A percentile compares a stretch with the other conserved stretches of the same genome.
phyloP scores from a whole-genome alignment of 2,329 filamentous ascomycete genomes.

The Elsinoe perseae region DNA sequence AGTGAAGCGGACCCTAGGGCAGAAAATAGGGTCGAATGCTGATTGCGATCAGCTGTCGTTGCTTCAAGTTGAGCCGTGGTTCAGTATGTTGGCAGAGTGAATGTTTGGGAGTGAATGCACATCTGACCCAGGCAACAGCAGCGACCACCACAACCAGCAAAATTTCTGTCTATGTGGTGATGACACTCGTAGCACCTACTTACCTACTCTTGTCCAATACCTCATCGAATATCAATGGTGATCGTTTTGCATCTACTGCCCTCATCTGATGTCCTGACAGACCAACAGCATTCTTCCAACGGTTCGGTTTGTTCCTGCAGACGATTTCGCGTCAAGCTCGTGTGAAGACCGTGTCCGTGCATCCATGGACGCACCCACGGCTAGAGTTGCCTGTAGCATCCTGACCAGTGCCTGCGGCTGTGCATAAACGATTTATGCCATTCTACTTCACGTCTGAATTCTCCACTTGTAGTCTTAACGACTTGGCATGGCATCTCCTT shows the following conservation, averaged over 20 bases:
- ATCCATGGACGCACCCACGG: no score
- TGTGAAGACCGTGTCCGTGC: no score
- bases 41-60: not conserved
- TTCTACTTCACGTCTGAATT: no score
- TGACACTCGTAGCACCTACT: not conserved
- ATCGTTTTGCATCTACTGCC: not conserved
- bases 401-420: no score
- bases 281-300: not conserved
- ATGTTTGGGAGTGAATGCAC: constrained; percentile 11
- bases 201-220: not conserved
- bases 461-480: no score
- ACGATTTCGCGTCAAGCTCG: not conserved
- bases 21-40: not conserved
- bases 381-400: no score
- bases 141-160: not conserved
- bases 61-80: constrained; percentile 16
- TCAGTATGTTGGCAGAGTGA: constrained; percentile 4
- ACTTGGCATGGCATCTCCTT: no score
- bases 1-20: not conserved
- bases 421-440: no score
- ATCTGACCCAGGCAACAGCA: constrained; percentile 11
- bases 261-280: not conserved
- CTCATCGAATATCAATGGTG: not conserved
- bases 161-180: not conserved
- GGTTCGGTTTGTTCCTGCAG: not conserved